Evolutionary conservation across 2,329 filamentous ascomycete species (phyloP).

Genomic region (Ophiobolus disseminans): DNA sequence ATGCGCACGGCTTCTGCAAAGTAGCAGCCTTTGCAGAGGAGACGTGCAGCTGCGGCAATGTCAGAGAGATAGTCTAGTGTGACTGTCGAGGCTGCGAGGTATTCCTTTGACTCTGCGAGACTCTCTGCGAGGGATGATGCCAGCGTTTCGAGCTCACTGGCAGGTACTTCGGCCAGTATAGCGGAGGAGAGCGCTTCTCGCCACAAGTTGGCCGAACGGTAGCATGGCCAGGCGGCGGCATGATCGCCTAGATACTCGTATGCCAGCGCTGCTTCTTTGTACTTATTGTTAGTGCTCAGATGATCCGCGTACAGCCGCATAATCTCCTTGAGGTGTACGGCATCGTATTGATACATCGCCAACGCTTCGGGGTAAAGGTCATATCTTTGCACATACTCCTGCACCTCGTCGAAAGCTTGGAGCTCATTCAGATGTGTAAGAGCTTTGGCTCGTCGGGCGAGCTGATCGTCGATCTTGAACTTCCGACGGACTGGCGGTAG

Average conservation of each 20-base stretch:
- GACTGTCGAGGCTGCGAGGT: conserved; percentile 77
- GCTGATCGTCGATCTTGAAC: conserved; percentile 88
- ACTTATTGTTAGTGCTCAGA: conserved; percentile 75
- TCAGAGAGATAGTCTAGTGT: conserved; percentile 82
- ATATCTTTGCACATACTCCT: conserved; percentile 79
- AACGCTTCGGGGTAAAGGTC: conserved; percentile 79
- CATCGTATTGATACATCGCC: conserved; percentile 82
- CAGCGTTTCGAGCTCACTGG: conserved; percentile 68
- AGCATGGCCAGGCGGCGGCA: conserved; percentile 77
- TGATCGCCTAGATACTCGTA: conserved; percentile 86
- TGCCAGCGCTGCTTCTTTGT: conserved; percentile 86
- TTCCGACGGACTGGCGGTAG: conserved; percentile 73
- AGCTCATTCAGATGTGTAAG: conserved; percentile 76
- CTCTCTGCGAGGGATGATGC: conserved; percentile 79
- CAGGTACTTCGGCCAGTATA: conserved; percentile 65
- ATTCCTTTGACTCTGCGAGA: conserved; percentile 84
- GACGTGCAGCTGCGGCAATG: conserved; percentile 71
- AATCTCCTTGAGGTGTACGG: conserved; percentile 68
- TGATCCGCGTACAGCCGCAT: conserved; percentile 81
- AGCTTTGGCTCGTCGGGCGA: conserved; percentile 78
- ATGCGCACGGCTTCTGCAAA: conserved; percentile 91
- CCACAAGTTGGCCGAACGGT: conserved; percentile 86
- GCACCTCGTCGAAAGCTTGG: conserved; percentile 77
- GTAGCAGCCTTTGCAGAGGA: conserved; percentile 84
- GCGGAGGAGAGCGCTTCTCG: conserved; percentile 87